Base-by-base conservation (phyloP, 768 basidiomycete genomes). In the Mycena crocata region DNA sequence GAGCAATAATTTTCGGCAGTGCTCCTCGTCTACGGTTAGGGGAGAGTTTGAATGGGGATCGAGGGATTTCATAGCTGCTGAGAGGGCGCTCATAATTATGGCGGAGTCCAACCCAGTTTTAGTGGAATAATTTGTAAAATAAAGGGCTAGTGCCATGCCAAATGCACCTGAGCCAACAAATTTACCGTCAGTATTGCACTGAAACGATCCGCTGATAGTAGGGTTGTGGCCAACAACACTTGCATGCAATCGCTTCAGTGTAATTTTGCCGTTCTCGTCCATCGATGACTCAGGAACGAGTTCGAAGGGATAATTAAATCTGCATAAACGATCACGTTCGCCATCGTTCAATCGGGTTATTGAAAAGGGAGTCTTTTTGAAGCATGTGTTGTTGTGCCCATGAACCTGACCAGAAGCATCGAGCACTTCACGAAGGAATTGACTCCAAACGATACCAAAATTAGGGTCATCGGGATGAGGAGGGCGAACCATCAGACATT, bases 181-280 rank as follows among this genome's bases (percentile, higher is more conserved):
- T 57, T 68, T 71, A 2, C 49, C 51, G n/a, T 71, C 66, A 9
- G 66, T 64, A 24, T 71, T 71, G 46, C 69, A 71, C n/a, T 67
- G 66, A 23, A 64, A 61, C 5, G 42, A 45, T 4, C 66, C 39
- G 24, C 56, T 52, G 26, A 64, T 42, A 1, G n/a, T n/a, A n/a
- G n/a, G n/a, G n/a, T n/a, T n/a, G n/a, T n/a, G n/a, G n/a, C n/a
- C n/a, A n/a, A n/a, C 69, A 23, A 67, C 57, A 5, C 17, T 23
- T 24, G 13, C 46, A 52, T 67, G 15, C 3, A 14, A 5, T 1
- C 62, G 66, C 30, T 64, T 64, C 48, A 60, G 13, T 8, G 49
- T 28, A 8, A 71, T 60, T 30, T 61, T 67, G 15, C 69, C 69
- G 39, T 71, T 50, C 9, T 71, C 66, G 24, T 71, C 66, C 51